Percentiles rank a stretch among this genome's conserved stretches.
Conservation (phyloP, 73 alveolate genomes). For the Loxodes magnus region DNA sequence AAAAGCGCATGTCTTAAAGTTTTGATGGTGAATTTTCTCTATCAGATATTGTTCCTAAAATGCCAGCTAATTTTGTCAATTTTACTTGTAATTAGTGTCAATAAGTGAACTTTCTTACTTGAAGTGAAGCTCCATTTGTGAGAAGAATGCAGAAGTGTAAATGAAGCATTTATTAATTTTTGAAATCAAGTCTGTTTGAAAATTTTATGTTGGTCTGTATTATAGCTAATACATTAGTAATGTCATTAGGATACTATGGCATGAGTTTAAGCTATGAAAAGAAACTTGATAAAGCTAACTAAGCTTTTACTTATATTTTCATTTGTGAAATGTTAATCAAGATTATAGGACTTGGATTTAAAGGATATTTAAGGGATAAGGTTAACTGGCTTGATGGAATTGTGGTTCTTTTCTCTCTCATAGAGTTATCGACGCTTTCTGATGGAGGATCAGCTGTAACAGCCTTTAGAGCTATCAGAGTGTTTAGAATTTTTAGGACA, state of each 20-base stretch:
- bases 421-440: constrained; percentile 64
- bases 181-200: not conserved
- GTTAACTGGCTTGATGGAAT: constrained; percentile 63
- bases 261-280: constrained; percentile 15
- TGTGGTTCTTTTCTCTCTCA: constrained; percentile 70
- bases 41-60: too few relatives aligned
- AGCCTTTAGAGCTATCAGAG: constrained; percentile 67
- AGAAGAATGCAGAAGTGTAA: too few relatives aligned
- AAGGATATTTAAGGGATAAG: constrained; percentile 43
- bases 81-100: too few relatives aligned
- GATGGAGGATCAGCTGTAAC: constrained; percentile 16
- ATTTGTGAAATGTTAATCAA: constrained; percentile 47
- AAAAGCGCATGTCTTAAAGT: too few relatives aligned
- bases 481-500: constrained; percentile 79
- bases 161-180: not conserved
- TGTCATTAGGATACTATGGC: constrained; percentile 58
- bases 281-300: not conserved
- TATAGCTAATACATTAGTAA: constrained; percentile 43
- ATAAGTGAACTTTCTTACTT: too few relatives aligned
- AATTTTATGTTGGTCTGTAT: constrained; percentile 37
- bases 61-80: too few relatives aligned
- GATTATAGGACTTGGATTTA: constrained; percentile 48
- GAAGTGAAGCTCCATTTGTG: too few relatives aligned
- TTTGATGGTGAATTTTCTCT: too few relatives aligned
- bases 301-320: constrained; percentile 16